Conservation (phyloP, 1,284 basidiomycete species). For the Ustilago cynodontis region DNA sequence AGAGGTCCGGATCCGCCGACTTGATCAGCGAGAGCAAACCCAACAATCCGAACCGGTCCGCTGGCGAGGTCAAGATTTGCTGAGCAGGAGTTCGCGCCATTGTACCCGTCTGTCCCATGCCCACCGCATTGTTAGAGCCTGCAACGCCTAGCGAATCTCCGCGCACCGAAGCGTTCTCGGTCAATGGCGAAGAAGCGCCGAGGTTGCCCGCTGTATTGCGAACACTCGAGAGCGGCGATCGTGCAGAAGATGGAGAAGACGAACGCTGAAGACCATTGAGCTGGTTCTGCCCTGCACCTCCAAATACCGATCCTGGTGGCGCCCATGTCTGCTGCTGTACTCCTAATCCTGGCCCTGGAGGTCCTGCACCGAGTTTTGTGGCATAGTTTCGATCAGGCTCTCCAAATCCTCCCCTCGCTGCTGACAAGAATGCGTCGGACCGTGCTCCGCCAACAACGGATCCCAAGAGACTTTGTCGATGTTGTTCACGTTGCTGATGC, state of each 20-base stretch:
- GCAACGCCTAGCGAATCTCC: constrained; percentile 23
- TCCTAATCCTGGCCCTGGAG: constrained; percentile 38
- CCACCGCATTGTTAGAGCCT: constrained; percentile 9
- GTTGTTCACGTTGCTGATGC: constrained; percentile 59
- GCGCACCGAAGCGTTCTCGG: constrained; percentile 39
- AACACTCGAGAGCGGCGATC: constrained; percentile 46
- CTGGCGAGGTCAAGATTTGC: constrained; percentile 91
- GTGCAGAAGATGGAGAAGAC: constrained; percentile 46
- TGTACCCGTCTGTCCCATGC: constrained; percentile 30
- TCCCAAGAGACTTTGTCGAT: constrained; percentile 52
- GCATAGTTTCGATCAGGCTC: constrained; percentile 62
- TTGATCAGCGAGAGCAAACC: constrained; percentile 91
- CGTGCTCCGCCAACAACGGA: constrained; percentile 45
- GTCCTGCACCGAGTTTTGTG: constrained; percentile 52
- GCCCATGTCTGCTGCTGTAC: constrained; percentile 55
- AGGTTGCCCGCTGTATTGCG: constrained; percentile 42
- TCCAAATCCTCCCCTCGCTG: constrained; percentile 63
- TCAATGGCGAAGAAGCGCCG: constrained; percentile 44
- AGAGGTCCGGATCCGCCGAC: constrained; percentile 87
- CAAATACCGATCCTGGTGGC: constrained; percentile 43
- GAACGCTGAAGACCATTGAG: constrained; percentile 47
- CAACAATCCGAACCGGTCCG: constrained; percentile 93
- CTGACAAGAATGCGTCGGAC: constrained; percentile 51
- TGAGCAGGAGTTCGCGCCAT: constrained; percentile 80
- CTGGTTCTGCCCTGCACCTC: constrained; percentile 47